These are phyloP conservation scores for Camellia sinensis DNA, from an alignment of 148 eudicot species.

Conservation along the genomic window DNA sequence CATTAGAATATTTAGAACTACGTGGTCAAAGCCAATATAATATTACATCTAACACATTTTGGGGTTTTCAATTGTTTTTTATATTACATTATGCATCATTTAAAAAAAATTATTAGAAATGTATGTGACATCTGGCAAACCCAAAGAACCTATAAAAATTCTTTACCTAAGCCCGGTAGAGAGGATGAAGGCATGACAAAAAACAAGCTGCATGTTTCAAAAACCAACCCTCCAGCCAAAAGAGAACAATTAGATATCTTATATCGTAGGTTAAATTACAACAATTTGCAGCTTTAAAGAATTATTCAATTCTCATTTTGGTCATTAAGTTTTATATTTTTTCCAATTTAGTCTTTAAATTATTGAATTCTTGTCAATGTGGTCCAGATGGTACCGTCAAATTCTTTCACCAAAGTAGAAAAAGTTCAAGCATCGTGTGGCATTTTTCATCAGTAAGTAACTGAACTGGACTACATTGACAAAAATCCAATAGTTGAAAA, in stretches of 20 bases:
- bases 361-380: too few species aligned
- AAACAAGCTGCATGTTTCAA: slow-evolving; percentile 7
- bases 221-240: slow-evolving; percentile 3
- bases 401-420: too few species aligned
- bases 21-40: slow-evolving; percentile 22
- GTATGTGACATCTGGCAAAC: slow-evolving; percentile 22
- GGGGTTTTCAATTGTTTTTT: slow-evolving; percentile 4
- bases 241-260: not conserved
- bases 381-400: too few species aligned
- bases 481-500: too few species aligned
- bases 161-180: not conserved
- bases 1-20: slow-evolving; percentile 17
- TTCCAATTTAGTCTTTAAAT: too few species aligned
- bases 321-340: too few species aligned
- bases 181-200: slow-evolving; percentile 3
- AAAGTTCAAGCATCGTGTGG: too few species aligned
- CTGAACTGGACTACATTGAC: too few species aligned
- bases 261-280: not conserved
- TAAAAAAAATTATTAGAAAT: slow-evolving; percentile 1
- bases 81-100: not conserved
- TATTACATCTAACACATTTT: slow-evolving; percentile 8
- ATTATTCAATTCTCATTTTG: too few species aligned
- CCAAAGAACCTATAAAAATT: slow-evolving; percentile 10
- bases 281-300: too few species aligned
- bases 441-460: too few species aligned